Evolutionary conservation across 1,139 yeast species (phyloP).

Genomic region (Scheffersomyces segobiensis): DNA sequence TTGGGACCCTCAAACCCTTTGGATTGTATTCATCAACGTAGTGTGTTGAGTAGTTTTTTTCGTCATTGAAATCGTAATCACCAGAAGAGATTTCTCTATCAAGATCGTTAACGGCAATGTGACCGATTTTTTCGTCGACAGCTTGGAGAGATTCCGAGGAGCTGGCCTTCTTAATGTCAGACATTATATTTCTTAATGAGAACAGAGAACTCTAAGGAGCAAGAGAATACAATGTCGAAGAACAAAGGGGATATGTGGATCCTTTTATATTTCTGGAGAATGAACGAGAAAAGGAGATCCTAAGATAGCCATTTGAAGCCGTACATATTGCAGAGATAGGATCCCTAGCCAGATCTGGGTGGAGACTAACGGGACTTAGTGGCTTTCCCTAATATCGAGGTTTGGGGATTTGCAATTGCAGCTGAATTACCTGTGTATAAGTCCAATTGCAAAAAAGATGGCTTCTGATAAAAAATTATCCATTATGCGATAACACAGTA

Average conservation of each 20-base stretch:
- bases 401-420: neutral
- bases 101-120: neutral
- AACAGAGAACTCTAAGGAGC: neutral
- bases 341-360: neutral
- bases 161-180: neutral
- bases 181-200: neutral
- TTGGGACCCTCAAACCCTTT: constrained; percentile 20
- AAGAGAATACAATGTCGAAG: neutral
- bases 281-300: neutral
- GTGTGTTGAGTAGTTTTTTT: constrained; percentile 17
- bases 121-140: neutral
- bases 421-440: neutral
- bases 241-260: neutral
- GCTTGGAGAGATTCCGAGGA: neutral
- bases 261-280: neutral
- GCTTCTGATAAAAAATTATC: constrained; percentile 9
- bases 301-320: neutral
- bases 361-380: neutral
- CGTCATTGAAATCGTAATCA: constrained; percentile 16
- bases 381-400: neutral
- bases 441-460: neutral
- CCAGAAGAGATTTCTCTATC: constrained; percentile 2
- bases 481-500: constrained; percentile 3
- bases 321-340: neutral
- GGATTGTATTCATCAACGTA: constrained; percentile 21